Percentiles rank a stretch among this genome's conserved stretches.
Evolutionary conservation across 139 green algal genomes (phyloP).

Genomic region (Diplosphaera chodatii): DNA sequence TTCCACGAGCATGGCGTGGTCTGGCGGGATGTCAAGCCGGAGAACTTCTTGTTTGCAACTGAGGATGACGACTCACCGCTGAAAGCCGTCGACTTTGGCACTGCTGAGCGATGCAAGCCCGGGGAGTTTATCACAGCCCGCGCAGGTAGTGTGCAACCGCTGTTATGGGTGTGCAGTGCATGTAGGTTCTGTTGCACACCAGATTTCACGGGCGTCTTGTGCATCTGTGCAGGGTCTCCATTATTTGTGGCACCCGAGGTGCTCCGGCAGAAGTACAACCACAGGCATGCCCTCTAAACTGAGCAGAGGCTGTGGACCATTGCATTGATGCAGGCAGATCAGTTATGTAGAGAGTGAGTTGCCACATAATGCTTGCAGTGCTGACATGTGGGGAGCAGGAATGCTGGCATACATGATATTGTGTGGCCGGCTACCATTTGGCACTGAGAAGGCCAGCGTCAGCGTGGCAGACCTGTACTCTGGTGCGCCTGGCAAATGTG

Average conservation of each 20-base stretch:
- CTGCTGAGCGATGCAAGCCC: constrained; percentile 22
- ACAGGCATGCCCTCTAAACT: too few relatives aligned
- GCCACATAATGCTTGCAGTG: neutral
- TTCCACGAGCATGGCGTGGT: constrained; percentile 32
- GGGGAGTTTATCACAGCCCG: constrained; percentile 6
- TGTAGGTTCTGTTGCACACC: too few relatives aligned
- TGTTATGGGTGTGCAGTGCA: too few relatives aligned
- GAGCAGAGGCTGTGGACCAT: too few relatives aligned
- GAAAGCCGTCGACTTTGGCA: constrained; percentile 53
- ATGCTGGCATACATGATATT: constrained; percentile 26
- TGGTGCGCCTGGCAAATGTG: too few relatives aligned
- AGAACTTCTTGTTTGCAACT: constrained; percentile 41
- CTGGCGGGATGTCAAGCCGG: constrained; percentile 42
- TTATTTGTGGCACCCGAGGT: constrained; percentile 25
- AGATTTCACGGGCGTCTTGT: too few relatives aligned
- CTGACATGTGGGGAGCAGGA: constrained; percentile 20
- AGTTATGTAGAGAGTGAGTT: too few relatives aligned
- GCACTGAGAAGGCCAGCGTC: constrained; percentile 11
- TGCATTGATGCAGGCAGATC: too few relatives aligned
- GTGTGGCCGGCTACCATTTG: constrained; percentile 9
- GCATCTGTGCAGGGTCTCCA: constrained; percentile 20
- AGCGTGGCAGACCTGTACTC: constrained; percentile 6
- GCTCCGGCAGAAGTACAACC: constrained; percentile 10
- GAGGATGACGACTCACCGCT: constrained; percentile 20
- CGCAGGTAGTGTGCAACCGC: too few relatives aligned